Base-by-base conservation (phyloP, 169 alveolate genomes). In the Miamiensis avidus region DNA sequence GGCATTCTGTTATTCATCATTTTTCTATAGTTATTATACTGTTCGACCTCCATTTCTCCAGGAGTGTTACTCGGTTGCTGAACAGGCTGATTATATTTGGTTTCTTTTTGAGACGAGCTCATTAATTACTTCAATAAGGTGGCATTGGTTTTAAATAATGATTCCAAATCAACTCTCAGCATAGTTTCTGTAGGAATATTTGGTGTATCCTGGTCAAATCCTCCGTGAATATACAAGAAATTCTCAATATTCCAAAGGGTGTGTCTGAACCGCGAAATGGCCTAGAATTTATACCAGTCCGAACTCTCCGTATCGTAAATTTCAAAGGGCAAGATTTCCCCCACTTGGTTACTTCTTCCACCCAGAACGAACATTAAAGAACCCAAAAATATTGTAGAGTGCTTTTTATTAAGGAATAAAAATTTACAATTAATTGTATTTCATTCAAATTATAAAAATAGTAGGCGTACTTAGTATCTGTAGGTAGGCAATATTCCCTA, bases 281-380 rank as follows among this genome's bases (percentile, higher is more conserved):
- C 89, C 25, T 98, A 97, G 49, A 97, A 93, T 64, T 97, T 96
- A 73, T 95, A 95, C 99, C 99, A 98, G 81, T 98, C 99, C 28
- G 98, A 92, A 20, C 98, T 96, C 89, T 98, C 99, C 33, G 99
- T 98, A 83, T 98, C 99, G 88, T 98, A 98, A 15, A 97, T 96
- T 87, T 98, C 98, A 30, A 97, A 92, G 0, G 98, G 94, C 31
- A 98, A 92, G 15, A 94, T 88, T 86, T 97, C 97, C 27, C 94
- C 95, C 31, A 97, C 99, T 75, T 93, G 95, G 83, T 97, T 98
- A 69, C 98, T 98, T 82, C 99, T 91, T 34, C 99, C 99, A 74
- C 99, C 99, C 69, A 98, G 93, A 1, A 79, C 84, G 29, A 79
- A 79, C 84, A 79, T 79, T 16, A 79, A 27, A 0, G 84, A 30